These are phyloP conservation scores for Coemansia sp. DNA, from an alignment of 192 early-diverging fungal genomes.

Conservation along the genomic window DNA sequence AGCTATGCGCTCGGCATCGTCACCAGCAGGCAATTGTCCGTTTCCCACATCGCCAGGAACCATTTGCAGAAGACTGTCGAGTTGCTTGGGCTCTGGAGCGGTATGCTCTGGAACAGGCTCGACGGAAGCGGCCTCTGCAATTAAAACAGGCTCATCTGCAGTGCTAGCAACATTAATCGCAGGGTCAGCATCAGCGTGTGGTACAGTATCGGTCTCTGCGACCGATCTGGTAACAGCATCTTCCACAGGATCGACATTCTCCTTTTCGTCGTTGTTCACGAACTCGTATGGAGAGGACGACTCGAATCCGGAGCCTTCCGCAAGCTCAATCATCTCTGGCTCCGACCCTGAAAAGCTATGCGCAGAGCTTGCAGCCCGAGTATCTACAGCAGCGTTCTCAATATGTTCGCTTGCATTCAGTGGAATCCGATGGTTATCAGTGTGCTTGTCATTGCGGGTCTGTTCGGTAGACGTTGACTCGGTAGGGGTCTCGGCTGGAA, in stretches of 20 bases:
- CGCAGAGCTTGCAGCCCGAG: background rate
- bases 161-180: background rate
- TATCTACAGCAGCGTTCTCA: background rate
- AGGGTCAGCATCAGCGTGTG: background rate
- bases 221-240: background rate
- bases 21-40: background rate
- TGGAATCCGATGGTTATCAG: background rate
- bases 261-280: slow-evolving; percentile 5
- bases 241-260: background rate
- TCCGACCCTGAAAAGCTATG: slow-evolving; percentile 14
- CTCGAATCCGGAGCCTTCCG: slow-evolving; percentile 11
- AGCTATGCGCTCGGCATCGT: slow-evolving; percentile 17
- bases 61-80: slow-evolving; percentile 9
- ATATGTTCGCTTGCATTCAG: background rate
- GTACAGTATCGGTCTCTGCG: slow-evolving; percentile 1
- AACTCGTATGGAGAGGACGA: slow-evolving; percentile 26
- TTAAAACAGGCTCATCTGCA: background rate
- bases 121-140: background rate
- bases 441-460: background rate
- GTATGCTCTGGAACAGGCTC: slow-evolving; percentile 3
- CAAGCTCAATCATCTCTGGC: slow-evolving; percentile 14
- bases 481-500: background rate
- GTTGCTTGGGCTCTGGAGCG: background rate
- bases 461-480: background rate
- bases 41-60: slow-evolving; percentile 4